Evolutionary conservation across 1,139 yeast species (phyloP), one percentile per base, ranked within the genome.

Genomic region (Protomyces inouyei): DNA sequence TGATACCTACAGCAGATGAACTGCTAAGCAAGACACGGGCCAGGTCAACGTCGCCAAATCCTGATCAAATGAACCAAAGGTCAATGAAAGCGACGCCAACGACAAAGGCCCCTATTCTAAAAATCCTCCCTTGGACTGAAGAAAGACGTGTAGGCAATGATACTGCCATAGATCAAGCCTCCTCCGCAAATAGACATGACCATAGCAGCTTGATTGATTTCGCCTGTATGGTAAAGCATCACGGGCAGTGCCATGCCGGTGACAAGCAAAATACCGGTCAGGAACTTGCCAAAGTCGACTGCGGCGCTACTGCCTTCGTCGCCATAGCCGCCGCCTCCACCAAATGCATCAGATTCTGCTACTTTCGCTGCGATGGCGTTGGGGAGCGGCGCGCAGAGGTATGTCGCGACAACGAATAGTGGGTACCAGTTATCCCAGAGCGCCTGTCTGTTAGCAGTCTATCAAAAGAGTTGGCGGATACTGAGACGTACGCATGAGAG

Each of bases 371-470:
- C 78, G n/a, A 82, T 69, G 18, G 83, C 81, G 40, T 85, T 82
- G 1, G 96, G 96, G 52, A 87, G 71, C 67, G 90, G 91, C 2
- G 95, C 93, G 52, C 84, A 72, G 51, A 85, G 79, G 72, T 79
- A 79, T 70, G 79, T 73, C 10, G 75, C 74, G 52, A 78, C 81
- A 67, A 83, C 82, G 56, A 85, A 77, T 52, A 87, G 79, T 2
- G 96, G 95, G 69, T 83, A 79, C 95, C 95, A 88, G 73, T 86
- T 87, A 61, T 87, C 87, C 72, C 80, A 85, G 21, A 87, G 78
- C 4, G 86, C 86, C 28, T 92, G 28, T 12, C 2, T 4, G 14
- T 28, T 21, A 52, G 43, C 37, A 16, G 21, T n/a, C 21, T 16
- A 21, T 12, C 35, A 28, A 4, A 28, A 28, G 2, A 28, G 55